phyloP scores from a whole-genome alignment of 371 early-diverging fungal species.

The Neoconidiobolus thromboides region DNA sequence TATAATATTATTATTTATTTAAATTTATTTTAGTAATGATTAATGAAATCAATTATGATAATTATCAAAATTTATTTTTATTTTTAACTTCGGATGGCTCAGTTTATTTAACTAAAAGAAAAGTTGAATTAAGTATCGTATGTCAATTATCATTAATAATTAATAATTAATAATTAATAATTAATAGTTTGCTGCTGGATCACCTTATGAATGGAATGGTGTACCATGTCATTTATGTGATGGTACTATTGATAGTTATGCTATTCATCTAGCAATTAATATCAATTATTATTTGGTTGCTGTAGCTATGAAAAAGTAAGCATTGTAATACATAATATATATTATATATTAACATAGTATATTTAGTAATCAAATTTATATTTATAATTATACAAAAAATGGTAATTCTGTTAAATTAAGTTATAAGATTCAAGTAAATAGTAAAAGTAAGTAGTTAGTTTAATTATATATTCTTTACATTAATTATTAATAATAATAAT shows the following conservation, averaged over 20 bases:
- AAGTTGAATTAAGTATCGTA: background rate
- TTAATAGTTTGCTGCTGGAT: background rate
- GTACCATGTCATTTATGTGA: background rate
- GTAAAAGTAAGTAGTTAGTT: background rate
- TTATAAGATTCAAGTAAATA: background rate
- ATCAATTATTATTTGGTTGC: background rate
- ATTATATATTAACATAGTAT: background rate
- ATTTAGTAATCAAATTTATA: background rate
- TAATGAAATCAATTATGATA: background rate
- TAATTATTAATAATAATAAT: too few relatives aligned
- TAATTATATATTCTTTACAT: too few relatives aligned
- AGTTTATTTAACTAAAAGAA: background rate
- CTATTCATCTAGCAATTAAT: background rate
- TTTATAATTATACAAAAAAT: constrained; percentile 1
- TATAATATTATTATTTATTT: too few relatives aligned
- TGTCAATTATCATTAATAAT: background rate
- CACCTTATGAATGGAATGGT: constrained; percentile 4
- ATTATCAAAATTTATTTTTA: background rate
- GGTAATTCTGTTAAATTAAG: background rate
- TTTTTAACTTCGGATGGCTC: constrained; percentile 2
- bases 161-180: background rate
- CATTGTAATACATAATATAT: background rate
- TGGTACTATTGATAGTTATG: background rate
- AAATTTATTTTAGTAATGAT: background rate
- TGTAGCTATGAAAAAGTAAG: background rate